Evolutionary conservation across 2,329 filamentous ascomycete species (phyloP), one percentile per base, ranked within the genome.

Genomic region (Fusarium odoratissimum): DNA sequence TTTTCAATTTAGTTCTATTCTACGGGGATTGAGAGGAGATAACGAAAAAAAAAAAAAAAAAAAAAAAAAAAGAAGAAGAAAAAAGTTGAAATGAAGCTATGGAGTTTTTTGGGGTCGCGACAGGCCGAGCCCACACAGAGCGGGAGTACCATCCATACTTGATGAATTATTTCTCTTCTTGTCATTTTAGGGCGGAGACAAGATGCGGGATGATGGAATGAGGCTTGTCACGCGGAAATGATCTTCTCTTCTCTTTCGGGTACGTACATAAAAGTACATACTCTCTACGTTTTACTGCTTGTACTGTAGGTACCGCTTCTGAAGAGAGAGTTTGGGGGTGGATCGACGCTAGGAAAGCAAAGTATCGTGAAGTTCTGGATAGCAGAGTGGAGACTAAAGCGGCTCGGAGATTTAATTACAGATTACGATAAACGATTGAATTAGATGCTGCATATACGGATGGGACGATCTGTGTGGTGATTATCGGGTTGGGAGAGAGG

Each of bases 281-380:
- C 31, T 37, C 35, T 37, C 23, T 25, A 37, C 35, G 7, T 37
- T 19, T 37, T 19, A 37, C 35, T 40, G 19, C 19, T 21, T 55
- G 42, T 37, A 40, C 31, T 48, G 33, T 30, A 49, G 35, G n/a
- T 28, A 30, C 45, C 21, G 54, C 21, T 30, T 14, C 19, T n/a
- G 35, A 52, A n/a, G 25, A 52, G 30, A 56, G 52, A 31, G 52
- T 56, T 64, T 59, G 17, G 17, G n/a, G 25, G 35, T 44, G 48
- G 67, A 71, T 71, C 69, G 67, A 71, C 67, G 69, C 67, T 71
- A 60, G 48, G 21, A 55, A 40, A 19, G 52, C 13, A 31, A 30
- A 37, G 17, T 42, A 71, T 71, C 58, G 42, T 37, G 31, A 67
- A 21, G 48, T n/a, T n/a, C 60, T 61, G 52, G 42, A 45, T 48